Percentiles rank a stretch among this genome's conserved stretches.
These are phyloP conservation scores for Yamadazyma triangularis DNA, from an alignment of 1,139 yeast species.

Conservation along the genomic window DNA sequence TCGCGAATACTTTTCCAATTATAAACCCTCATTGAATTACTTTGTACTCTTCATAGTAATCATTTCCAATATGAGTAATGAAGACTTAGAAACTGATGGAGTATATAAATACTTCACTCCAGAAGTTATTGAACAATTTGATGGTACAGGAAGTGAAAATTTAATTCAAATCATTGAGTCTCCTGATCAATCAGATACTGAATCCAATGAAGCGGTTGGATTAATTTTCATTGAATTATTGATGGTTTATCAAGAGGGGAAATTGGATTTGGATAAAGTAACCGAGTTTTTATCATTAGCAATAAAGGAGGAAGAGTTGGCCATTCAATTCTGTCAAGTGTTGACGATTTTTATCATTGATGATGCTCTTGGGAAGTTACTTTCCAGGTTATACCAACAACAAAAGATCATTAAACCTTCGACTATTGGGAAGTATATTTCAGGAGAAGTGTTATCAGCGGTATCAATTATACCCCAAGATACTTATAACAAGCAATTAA, in stretches of 20 bases:
- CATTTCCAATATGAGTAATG: not conserved
- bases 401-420: constrained; percentile 32
- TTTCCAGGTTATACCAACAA: constrained; percentile 19
- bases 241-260: constrained; percentile 24
- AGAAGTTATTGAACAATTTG: constrained; percentile 25
- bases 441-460: constrained; percentile 31
- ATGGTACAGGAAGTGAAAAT: constrained; percentile 24
- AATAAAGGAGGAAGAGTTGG: constrained; percentile 29
- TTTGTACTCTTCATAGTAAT: too few relatives aligned
- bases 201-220: constrained; percentile 7
- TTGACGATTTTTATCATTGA: constrained; percentile 41
- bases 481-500: constrained; percentile 32
- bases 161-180: constrained; percentile 26
- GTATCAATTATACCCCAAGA: constrained; percentile 38
- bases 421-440: constrained; percentile 33
- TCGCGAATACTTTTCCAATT: too few relatives aligned
- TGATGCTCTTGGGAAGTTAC: constrained; percentile 23
- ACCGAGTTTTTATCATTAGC: constrained; percentile 24
- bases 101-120: constrained; percentile 20
- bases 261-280: constrained; percentile 19
- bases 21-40: too few relatives aligned
- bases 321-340: constrained; percentile 40
- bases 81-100: constrained; percentile 1
- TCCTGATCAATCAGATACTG: constrained; percentile 12
- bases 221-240: constrained; percentile 33